Percentiles rank a stretch among this genome's conserved stretches.
These are phyloP conservation scores for Coemansia sp. DNA, from an alignment of 192 early-diverging fungal species.

Conservation along the genomic window DNA sequence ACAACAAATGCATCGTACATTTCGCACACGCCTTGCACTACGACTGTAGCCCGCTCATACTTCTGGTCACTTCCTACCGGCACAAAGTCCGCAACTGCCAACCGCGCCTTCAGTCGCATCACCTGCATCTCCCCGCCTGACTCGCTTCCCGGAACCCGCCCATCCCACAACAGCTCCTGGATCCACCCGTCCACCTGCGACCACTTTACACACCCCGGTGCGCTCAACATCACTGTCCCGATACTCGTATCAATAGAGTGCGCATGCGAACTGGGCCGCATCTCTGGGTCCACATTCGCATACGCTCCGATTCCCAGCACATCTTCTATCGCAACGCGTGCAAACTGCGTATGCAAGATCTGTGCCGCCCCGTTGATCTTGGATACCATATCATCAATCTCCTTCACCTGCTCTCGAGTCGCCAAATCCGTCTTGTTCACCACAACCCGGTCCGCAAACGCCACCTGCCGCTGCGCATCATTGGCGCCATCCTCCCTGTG, in stretches of 20 bases:
- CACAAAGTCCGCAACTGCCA: slow-evolving; percentile 39
- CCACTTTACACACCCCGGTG: slow-evolving; percentile 53
- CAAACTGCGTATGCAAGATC: slow-evolving; percentile 15
- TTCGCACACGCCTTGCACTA: slow-evolving; percentile 67
- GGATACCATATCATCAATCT: slow-evolving; percentile 41
- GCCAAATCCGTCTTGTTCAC: slow-evolving; percentile 87
- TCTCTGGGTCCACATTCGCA: slow-evolving; percentile 27
- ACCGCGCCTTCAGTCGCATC: slow-evolving; percentile 61
- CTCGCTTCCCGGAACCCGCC: slow-evolving; percentile 45
- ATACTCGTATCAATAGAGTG: slow-evolving; percentile 51
- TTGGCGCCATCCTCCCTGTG: slow-evolving; percentile 62
- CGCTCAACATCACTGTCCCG: slow-evolving; percentile 59
- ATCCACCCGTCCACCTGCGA: slow-evolving; percentile 74
- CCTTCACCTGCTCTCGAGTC: slow-evolving; percentile 31
- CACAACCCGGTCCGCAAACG: slow-evolving; percentile 84
- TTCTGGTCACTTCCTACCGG: slow-evolving; percentile 30
- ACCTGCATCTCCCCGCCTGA: slow-evolving; percentile 42
- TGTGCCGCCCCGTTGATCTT: slow-evolving; percentile 44
- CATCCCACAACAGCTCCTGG: slow-evolving; percentile 68
- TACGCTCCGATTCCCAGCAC: slow-evolving; percentile 59
- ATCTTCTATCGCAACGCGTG: slow-evolving; percentile 51
- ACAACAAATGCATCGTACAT: slow-evolving; percentile 60
- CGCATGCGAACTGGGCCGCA: slow-evolving; percentile 2
- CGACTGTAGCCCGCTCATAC: slow-evolving; percentile 33
- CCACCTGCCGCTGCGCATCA: slow-evolving; percentile 71